These are phyloP conservation scores for Teratosphaeria gauchensis DNA, from an alignment of 2,329 filamentous ascomycete genomes.

Conservation along the genomic window DNA sequence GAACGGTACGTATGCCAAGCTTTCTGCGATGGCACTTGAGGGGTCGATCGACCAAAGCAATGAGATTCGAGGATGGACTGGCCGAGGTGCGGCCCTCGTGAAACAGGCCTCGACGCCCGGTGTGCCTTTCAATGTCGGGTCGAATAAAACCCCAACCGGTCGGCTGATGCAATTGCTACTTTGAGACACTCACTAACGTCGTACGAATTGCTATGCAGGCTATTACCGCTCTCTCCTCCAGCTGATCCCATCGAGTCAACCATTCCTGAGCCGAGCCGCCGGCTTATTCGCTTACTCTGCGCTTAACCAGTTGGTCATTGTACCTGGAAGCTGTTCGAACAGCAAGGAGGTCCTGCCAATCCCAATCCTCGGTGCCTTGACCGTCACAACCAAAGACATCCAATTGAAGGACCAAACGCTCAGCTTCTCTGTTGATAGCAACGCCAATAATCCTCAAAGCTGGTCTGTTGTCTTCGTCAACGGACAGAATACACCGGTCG, in stretches of 20 bases:
- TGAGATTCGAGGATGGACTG: too few species aligned
- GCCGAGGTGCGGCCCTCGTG: too few species aligned
- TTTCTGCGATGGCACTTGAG: too few species aligned
- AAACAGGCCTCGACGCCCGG: too few species aligned
- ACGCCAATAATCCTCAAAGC: conserved; percentile 22
- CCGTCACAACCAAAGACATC: conserved; percentile 34
- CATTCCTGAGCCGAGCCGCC: conserved; percentile 57
- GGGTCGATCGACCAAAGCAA: too few species aligned
- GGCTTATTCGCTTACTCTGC: conserved; percentile 56
- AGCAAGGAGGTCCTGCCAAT: conserved; percentile 27
- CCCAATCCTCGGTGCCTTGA: conserved; percentile 46
- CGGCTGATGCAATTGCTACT: too few species aligned
- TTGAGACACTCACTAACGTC: too few species aligned
- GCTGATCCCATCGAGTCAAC: conserved; percentile 51
- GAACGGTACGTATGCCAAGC: conserved; percentile 36
- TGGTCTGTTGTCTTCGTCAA: conserved; percentile 35
- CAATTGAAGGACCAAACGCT: conserved; percentile 40
- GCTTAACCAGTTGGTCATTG: conserved; percentile 48
- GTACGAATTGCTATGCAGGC: too few species aligned
- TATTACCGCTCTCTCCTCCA: conserved; percentile 52
- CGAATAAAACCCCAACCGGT: too few species aligned
- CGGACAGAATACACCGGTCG: conserved; percentile 42
- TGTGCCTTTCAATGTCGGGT: too few species aligned
- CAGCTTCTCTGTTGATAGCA: conserved; percentile 36
- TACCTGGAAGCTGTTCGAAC: conserved; percentile 48